Evolutionary conservation across 106 monocot species (phyloP), one percentile per base, ranked within the genome.

Genomic region (Acanthochlamys bracteata): DNA sequence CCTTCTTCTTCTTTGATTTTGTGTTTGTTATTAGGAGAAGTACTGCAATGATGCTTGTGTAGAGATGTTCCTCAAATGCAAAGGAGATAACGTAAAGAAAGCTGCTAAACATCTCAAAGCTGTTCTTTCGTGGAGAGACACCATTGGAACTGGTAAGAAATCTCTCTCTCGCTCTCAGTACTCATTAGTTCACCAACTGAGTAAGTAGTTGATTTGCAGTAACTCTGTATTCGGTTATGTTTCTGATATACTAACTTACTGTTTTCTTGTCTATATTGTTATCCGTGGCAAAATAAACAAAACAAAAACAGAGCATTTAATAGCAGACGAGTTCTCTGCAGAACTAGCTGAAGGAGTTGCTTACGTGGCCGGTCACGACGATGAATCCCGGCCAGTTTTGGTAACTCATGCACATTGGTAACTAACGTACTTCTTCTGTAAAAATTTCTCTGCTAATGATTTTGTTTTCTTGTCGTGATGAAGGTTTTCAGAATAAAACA

Each of bases 401-500:
- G 96, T 20, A 25, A 24, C 33, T 67, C 16, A 63, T 63, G 69
- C 60, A 10, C 68, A 45, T 39, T 42, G 25, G 33, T 76, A 4
- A 7, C 23, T 55, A 10, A 26, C n/a, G 25, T 56, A 45, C 43
- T 24, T 58, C 20, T 24, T n/a, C 23, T n/a, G 25, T 33, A 23
- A 47, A 16, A 24, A 42, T n/a, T 57, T 16, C 47, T 42, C 21
- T 67, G 49, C 9, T 49, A 2, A 14, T 49, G 17, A 49, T 49
- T 49, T 49, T 12, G 12, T 49, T 49, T 17, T n/a, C 53, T 41
- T 42, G 72, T 63, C 19, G 41, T 52, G 54, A 24, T 80, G 25
- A 71, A 98, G 96, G 76, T 98, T 13, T 91, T 98, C 65, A 74
- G 96, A 9, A 73, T 91, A 57, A 96, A 98, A 65, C 96, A 98